phyloP scores from a whole-genome alignment of 345 rosid species.

The Citrus mangshanensis region DNA sequence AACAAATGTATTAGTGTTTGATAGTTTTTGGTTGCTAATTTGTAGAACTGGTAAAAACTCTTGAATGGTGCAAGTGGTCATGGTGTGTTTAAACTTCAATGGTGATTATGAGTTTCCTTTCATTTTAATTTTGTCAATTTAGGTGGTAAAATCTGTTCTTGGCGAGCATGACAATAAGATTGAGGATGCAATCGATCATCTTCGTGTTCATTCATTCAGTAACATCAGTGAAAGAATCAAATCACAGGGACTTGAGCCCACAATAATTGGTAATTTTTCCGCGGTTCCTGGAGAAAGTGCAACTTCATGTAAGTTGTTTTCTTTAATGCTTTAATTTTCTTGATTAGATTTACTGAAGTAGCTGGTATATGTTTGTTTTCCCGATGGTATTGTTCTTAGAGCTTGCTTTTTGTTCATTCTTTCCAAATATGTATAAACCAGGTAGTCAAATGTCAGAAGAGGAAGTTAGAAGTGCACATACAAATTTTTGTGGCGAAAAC shows the following conservation, averaged over 20 bases:
- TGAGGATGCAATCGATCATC: constrained; percentile 44
- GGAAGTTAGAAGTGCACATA: constrained; percentile 2
- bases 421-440: not conserved
- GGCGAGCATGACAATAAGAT: constrained; percentile 34
- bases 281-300: constrained; percentile 1
- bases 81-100: not conserved
- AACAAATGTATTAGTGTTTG: not conserved
- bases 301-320: constrained; percentile 20
- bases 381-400: not conserved
- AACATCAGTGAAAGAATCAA: constrained; percentile 14
- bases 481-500: constrained; percentile 7
- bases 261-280: constrained; percentile 18
- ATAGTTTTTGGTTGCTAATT: not conserved
- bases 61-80: not conserved
- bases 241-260: constrained; percentile 12
- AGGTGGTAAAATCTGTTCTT: constrained; percentile 32
- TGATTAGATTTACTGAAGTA: not conserved
- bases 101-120: constrained; percentile 10
- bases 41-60: not conserved
- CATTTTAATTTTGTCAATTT: constrained; percentile 2
- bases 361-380: not conserved
- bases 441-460: constrained; percentile 24
- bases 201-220: constrained; percentile 24
- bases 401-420: not conserved
- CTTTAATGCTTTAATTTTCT: not conserved